Base-by-base conservation (phyloP, 1,284 basidiomycete genomes). In the Irpex sp. region DNA sequence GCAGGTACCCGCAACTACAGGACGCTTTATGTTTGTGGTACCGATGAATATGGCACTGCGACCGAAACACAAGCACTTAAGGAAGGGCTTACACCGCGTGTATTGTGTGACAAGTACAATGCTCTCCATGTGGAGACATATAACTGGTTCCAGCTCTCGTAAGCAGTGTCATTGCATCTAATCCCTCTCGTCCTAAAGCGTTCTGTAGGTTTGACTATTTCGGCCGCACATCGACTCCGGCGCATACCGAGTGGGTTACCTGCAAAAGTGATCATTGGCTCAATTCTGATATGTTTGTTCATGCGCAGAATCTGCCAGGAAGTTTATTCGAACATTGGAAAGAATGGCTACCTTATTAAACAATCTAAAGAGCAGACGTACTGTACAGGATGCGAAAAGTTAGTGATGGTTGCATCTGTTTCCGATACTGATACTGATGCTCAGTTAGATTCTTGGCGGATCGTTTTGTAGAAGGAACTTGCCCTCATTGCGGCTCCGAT, bases 21-120 rank as follows among this genome's bases (percentile, higher is more conserved):
- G 62, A 92, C 90, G 1, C 77, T 89, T 4, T 94, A 96, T 76
- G 86, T 99, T 66, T 99, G 97, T 75, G 97, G 97, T 55, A 99
- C 97, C 4, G 97, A 99, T 74, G 97, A 99, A 77, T 99, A 99
- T 71, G 97, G 97, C 37, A 99, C 97, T 1, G 97, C 97, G 0
- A 98, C 97, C 1, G 97, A 99, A 82, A 98, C 96, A 1, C 93
- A 97, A 78, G 97, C 97, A 3, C 77, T 98, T 63, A 97, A 98
- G 75, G 97, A 99, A 75, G 90, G 91, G 0, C 80, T 98, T 31
- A 89, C 93, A 5, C 95, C 97, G 0, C 82, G 85, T 68, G 88
- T 92, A 72, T 83, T 99, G 3, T 97, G 95, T 75, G 94, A 97
- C 78, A 97, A 98, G 79, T 98, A 98, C 76, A 82, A 97, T 72